These are phyloP conservation scores for Cryphonectria radicalis DNA, from an alignment of 2,329 filamentous ascomycete genomes.

Conservation along the genomic window DNA sequence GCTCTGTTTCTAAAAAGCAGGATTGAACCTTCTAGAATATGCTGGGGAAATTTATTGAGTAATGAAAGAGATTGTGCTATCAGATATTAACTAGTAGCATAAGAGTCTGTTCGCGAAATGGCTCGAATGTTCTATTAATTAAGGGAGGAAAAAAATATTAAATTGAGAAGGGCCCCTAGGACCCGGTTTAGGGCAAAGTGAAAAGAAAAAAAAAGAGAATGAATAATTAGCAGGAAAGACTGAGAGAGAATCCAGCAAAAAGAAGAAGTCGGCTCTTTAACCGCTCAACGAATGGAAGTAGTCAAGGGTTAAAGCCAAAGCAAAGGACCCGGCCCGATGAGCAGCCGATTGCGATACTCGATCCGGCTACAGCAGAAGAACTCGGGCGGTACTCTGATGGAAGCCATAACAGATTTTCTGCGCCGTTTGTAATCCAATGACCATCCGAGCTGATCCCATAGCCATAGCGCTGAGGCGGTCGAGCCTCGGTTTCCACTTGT, in stretches of 20 bases:
- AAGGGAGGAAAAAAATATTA: background rate
- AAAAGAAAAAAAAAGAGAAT: background rate
- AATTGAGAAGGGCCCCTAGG: background rate
- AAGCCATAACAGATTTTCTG: constrained; percentile 11
- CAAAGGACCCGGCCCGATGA: background rate
- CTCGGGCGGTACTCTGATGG: background rate
- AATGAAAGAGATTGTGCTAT: no score
- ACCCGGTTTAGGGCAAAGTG: background rate
- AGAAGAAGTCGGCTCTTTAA: background rate
- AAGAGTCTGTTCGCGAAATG: no score
- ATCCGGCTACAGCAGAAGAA: background rate
- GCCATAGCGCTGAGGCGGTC: background rate
- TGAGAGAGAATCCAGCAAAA: background rate
- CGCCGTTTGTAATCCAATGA: background rate
- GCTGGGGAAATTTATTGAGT: no score
- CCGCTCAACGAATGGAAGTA: background rate
- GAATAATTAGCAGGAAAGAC: background rate
- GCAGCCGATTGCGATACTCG: background rate
- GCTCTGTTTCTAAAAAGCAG: no score
- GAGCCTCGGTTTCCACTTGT: background rate
- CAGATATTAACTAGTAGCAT: no score
- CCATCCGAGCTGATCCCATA: constrained; percentile 5
- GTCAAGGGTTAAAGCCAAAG: background rate
- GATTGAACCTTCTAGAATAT: no score
- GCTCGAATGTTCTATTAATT: no score